Percentiles rank a stretch among this genome's conserved stretches.
Evolutionary conservation across 2,329 filamentous ascomycete genomes (phyloP).

Genomic region (Microsporum canis): DNA sequence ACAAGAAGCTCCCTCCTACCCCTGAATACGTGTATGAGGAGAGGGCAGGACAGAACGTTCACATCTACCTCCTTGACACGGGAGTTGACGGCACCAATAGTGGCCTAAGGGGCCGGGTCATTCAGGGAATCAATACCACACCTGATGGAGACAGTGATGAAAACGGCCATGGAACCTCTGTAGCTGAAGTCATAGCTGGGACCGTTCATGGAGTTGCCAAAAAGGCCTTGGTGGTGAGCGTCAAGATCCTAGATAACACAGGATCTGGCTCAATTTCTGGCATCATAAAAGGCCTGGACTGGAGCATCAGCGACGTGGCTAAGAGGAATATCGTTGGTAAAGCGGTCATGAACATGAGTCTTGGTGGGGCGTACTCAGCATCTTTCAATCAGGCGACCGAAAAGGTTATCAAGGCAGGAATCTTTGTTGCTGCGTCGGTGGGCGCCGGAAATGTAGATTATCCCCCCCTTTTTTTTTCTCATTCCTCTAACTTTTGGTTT

Average conservation of each 20-base stretch:
- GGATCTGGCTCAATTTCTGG: constrained; percentile 36
- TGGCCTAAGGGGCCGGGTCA: constrained; percentile 29
- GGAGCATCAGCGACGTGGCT: constrained; percentile 25
- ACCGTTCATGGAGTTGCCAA: constrained; percentile 29
- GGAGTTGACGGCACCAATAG: constrained; percentile 25
- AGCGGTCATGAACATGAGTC: constrained; percentile 26
- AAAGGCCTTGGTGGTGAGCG: constrained; percentile 31
- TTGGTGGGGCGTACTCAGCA: constrained; percentile 26
- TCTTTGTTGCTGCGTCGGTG: constrained; percentile 32
- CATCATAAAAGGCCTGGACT: constrained; percentile 41
- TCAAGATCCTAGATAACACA: constrained; percentile 40
- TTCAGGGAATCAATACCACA: constrained; percentile 25
- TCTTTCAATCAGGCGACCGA: constrained; percentile 31
- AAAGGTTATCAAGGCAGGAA: constrained; percentile 26
- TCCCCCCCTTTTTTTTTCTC: background rate
- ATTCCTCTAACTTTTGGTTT: background rate
- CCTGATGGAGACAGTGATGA: constrained; percentile 13
- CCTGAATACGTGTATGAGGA: constrained; percentile 27
- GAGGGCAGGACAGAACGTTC: constrained; percentile 25
- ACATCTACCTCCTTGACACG: constrained; percentile 29
- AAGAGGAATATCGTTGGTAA: constrained; percentile 20
- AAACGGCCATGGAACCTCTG: constrained; percentile 31
- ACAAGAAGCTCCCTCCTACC: constrained; percentile 16
- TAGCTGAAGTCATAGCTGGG: constrained; percentile 27
- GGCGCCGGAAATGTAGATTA: constrained; percentile 26